Conservation (phyloP, 73 alveolate species). For the Paramecium pentaurelia region DNA sequence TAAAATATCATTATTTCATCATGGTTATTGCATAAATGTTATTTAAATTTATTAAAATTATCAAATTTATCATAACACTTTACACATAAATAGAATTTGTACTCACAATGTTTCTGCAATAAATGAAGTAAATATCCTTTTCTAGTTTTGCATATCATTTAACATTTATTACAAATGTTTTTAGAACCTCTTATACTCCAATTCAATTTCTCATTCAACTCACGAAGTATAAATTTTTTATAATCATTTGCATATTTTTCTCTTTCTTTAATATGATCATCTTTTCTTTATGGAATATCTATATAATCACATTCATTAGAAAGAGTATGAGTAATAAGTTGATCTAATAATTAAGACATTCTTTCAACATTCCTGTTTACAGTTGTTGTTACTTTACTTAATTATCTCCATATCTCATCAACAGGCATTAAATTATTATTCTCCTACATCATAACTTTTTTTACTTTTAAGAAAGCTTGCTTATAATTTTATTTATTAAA, state of each 20-base stretch:
- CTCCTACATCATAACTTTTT: background rate
- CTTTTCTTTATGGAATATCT: background rate
- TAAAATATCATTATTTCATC: background rate
- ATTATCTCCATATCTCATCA: background rate
- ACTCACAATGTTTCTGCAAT: background rate
- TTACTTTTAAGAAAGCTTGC: background rate
- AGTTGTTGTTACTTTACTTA: background rate
- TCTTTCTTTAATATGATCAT: background rate
- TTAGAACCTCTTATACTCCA: background rate
- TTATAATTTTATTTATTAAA: background rate
- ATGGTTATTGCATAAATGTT: background rate
- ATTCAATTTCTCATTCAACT: background rate
- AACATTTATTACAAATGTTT: background rate
- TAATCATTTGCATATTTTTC: constrained; percentile 6
- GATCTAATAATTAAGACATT: background rate
- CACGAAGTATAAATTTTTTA: background rate
- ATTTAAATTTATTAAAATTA: background rate
- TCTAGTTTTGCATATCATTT: background rate
- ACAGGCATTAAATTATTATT: background rate
- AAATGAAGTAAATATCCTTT: background rate
- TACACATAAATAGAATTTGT: background rate
- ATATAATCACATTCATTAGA: background rate
- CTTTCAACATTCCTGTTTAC: background rate
- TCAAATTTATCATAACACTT: background rate
- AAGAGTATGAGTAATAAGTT: background rate